Base-by-base conservation (phyloP, 2,329 filamentous ascomycete species). In the Drechmeria coniospora region DNA sequence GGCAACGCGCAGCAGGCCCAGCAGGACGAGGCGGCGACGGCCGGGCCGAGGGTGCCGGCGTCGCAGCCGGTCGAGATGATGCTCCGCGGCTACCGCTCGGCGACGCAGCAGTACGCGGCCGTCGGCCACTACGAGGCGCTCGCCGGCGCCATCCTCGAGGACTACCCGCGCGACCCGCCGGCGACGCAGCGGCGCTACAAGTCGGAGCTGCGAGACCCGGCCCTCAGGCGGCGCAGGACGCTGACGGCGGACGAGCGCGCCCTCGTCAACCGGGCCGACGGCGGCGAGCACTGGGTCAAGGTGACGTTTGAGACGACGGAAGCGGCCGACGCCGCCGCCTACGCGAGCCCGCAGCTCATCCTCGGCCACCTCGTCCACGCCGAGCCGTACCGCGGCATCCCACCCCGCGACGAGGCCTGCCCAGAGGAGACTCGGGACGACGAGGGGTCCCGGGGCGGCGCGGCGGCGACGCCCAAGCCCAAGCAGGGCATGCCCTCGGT, bases 241-340 rank as follows among this genome's bases (percentile, higher is more conserved):
- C 57, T 93, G 28, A 79, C 76, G 2, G 56, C 68, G 12, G 75
- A 78, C 21, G 81, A 92, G 42, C 72, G 84, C 31, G 63, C 67
- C 29, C 79, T 86, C 49, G 81, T 87, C 45, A 83, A 86, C 53
- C 70, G 67, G 35, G 84, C 82, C 36, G 78, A 77, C 25, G 80
- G 83, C 27, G 87, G 87, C 23, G 69, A 79, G 40, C 81, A 93
- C 59, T 95, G 87, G 87, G 83, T 94, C 42, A 84, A 84, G 50
- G 63, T 86, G 30, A 86, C 79, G 1, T 86, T 83, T 43, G 79
- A 83, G 52, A 80, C 74, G 23, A 63, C 66, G 26, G 68, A 78
- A 39, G 74, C 78, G 2, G 79, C 77, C 13, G 75, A 80, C 33
- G 61, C 70, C 8, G 79, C 79, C 14, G 56, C 75, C 23, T 77